phyloP scores from a whole-genome alignment of 2,329 filamentous ascomycete species.

The Diaporthe amygdali region DNA sequence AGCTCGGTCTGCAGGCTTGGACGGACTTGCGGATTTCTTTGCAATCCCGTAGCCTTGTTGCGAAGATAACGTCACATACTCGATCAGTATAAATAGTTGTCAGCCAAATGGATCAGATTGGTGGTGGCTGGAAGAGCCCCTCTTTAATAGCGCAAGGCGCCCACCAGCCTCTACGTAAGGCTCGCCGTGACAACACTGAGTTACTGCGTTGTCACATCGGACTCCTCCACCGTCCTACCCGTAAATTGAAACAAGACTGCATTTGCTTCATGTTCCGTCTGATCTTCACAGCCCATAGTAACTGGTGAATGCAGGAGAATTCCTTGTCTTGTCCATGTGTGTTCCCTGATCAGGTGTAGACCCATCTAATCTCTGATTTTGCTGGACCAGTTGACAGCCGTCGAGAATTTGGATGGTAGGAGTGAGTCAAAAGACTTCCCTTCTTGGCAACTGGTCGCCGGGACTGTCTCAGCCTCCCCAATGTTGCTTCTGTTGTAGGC shows the following conservation, averaged over 20 bases:
- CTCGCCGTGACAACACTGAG: not conserved
- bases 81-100: not conserved
- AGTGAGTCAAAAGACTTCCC: not conserved
- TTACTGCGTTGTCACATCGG: not conserved
- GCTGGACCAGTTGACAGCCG: conserved; percentile 4
- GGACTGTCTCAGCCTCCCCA: not conserved
- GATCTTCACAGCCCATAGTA: not conserved
- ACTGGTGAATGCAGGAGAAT: not conserved
- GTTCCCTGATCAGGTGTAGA: not conserved
- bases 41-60: not conserved
- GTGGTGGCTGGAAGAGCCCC: not conserved
- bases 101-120: not conserved
- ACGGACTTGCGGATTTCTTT: not conserved
- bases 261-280: not conserved
- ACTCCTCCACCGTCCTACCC: conserved; percentile 8
- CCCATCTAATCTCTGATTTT: not conserved
- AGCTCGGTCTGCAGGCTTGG: not conserved
- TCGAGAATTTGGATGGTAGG: not conserved
- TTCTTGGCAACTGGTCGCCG: not conserved
- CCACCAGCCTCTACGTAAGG: not conserved
- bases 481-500: not conserved
- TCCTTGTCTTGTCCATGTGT: not conserved
- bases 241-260: not conserved
- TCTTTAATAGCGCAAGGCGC: not conserved
- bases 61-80: not conserved